phyloP scores from a whole-genome alignment of 1,284 basidiomycete species.

The Trichosporon inkin region DNA sequence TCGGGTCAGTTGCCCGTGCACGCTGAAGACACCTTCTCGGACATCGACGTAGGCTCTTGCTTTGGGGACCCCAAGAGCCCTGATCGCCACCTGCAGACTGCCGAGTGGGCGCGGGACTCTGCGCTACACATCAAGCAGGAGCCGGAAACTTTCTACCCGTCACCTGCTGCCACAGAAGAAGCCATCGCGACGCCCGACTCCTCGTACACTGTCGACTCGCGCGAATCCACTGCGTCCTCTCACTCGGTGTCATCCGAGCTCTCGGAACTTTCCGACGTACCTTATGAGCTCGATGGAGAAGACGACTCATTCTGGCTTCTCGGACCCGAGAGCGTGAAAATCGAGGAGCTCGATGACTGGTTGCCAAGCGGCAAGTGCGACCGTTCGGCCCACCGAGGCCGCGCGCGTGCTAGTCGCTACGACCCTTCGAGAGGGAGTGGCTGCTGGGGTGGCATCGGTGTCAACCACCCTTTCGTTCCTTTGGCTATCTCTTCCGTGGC shows the following conservation, averaged over 20 bases:
- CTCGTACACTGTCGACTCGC: slow-evolving; percentile 11
- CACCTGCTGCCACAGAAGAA: slow-evolving; percentile 28
- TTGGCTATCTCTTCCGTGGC: slow-evolving; percentile 13
- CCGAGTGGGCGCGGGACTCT: slow-evolving; percentile 41
- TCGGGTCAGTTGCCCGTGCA: slow-evolving; percentile 41
- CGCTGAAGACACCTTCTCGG: slow-evolving; percentile 42
- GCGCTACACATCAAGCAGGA: slow-evolving; percentile 39
- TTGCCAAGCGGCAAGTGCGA: slow-evolving; percentile 26
- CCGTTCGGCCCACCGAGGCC: slow-evolving; percentile 30
- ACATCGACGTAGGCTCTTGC: slow-evolving; percentile 35
- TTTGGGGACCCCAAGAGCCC: slow-evolving; percentile 38
- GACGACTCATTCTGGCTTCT: slow-evolving; percentile 19
- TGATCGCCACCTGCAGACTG: slow-evolving; percentile 39
- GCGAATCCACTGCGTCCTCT: slow-evolving; percentile 20
- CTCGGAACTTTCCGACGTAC: slow-evolving; percentile 32
- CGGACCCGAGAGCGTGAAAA: slow-evolving; percentile 42
- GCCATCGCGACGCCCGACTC: slow-evolving; percentile 1
- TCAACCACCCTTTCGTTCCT: slow-evolving; percentile 27
- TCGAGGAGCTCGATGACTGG: slow-evolving; percentile 47
- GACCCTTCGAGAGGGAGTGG: slow-evolving; percentile 22
- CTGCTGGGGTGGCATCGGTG: slow-evolving; percentile 44
- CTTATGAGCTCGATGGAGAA: slow-evolving; percentile 29
- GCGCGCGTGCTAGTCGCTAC: slow-evolving; percentile 16
- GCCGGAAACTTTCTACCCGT: slow-evolving; percentile 39
- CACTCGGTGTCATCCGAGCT: slow-evolving; percentile 31